Evolutionary conservation across 2,329 filamentous ascomycete species (phyloP), one percentile per base, ranked within the genome.

Genomic region (Paecilomyces fulvus): DNA sequence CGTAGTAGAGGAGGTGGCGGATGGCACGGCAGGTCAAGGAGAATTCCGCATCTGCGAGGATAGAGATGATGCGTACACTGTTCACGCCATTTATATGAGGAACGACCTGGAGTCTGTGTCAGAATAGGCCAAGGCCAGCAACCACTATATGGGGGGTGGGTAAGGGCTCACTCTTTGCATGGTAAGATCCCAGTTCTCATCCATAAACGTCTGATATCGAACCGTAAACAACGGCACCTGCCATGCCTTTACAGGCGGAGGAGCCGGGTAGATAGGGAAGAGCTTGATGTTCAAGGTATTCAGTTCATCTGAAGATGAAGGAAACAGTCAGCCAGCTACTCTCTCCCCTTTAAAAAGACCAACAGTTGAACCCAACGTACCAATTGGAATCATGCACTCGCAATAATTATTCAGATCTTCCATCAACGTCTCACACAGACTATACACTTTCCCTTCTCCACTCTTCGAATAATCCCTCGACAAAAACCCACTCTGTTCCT

Each of bases 331-430:
- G 54, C 65, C 37, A 61, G 64, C 21, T 17, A 7, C 37, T 17
- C 37, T 17, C 5, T 46, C 31, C 21, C 21, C 37, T 46, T 23
- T 11, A 51, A 37, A 43, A n/a, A 31, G 14, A 37, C n/a, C 14
- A n/a, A 21, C 8, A 56, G 55, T 28, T 51, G 31, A 48, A 59
- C 14, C 77, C 11, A 23, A 33, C 83, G 61, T 76, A 92, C 89
- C 89, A 61, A 96, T 92, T 0, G 92, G 92, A 66, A 96, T 96
- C 92, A 96, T 96, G 79, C 92, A 96, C 76, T 99, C 94, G 68
- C 90, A 92, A 68, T 96, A 99, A 65, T 95, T 95, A 69, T 97
- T 96, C 63, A 99, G 70, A 70, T 99, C 92, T 74, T 96, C 91
- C 63, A 97, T 80, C 62, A 99, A 75, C 63, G 88, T 90, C 76